phyloP scores from a whole-genome alignment of 352 stramenopile species.

The Phytophthora pinifolia region DNA sequence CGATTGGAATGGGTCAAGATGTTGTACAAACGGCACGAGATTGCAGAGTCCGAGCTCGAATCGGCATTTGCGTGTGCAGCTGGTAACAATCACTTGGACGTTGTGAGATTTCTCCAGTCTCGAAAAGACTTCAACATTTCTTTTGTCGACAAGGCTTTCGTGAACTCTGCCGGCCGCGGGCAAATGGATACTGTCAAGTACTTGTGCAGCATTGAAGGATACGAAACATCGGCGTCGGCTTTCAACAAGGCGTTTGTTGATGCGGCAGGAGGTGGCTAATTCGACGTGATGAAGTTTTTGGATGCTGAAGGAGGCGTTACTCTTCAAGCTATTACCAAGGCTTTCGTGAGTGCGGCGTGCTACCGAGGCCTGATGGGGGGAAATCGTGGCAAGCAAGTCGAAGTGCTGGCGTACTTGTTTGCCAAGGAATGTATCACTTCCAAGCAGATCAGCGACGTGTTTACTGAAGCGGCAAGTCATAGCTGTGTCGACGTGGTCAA shows the following conservation, averaged over 20 bases:
- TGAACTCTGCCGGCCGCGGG: not conserved
- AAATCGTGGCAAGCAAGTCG: no score
- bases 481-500: not conserved
- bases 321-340: not conserved
- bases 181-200: conserved; percentile 6
- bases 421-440: no score
- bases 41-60: not conserved
- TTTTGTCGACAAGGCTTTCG: conserved; percentile 2
- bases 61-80: not conserved
- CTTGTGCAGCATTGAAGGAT: conserved; percentile 1
- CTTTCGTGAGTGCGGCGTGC: not conserved
- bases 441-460: not conserved
- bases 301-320: not conserved
- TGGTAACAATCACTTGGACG: not conserved
- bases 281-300: conserved; percentile 3
- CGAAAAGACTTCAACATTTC: not conserved
- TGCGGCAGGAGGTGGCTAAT: not conserved
- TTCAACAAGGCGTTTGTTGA: not conserved
- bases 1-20: conserved; percentile 1
- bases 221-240: not conserved
- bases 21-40: not conserved
- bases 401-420: no score
- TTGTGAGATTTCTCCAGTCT: conserved; percentile 4
- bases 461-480: not conserved
- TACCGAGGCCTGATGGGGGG: no score